Conservation (phyloP, 116 monocot genomes). For the Dioscorea cayenensis region DNA sequence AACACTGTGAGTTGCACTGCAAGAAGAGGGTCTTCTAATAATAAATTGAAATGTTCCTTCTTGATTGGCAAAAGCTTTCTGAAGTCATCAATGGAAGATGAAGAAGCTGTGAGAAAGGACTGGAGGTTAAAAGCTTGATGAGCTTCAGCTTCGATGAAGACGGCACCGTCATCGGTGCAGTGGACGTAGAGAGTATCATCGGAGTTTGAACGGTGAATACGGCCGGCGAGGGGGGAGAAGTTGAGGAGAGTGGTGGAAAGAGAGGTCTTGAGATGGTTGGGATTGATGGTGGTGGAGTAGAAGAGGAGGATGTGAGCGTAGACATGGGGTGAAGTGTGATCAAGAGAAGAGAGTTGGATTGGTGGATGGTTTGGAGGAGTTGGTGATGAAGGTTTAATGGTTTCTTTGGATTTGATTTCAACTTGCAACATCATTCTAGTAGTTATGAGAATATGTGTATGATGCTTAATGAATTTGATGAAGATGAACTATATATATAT, state of each 20-base stretch:
- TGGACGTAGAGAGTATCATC: slow-evolving; percentile 11
- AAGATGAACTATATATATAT: not conserved
- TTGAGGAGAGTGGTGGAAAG: slow-evolving; percentile 19
- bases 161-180: slow-evolving; percentile 21
- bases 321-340: slow-evolving; percentile 20
- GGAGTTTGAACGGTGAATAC: slow-evolving; percentile 8
- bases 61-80: slow-evolving; percentile 22
- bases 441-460: not conserved
- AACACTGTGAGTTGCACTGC: slow-evolving; percentile 24
- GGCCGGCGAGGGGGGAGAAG: slow-evolving; percentile 33
- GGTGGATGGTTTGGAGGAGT: slow-evolving; percentile 1
- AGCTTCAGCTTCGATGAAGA: slow-evolving; percentile 7
- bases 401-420: slow-evolving; percentile 7
- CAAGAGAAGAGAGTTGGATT: slow-evolving; percentile 25
- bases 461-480: not conserved
- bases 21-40: slow-evolving; percentile 11
- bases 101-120: not conserved
- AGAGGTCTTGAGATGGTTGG: not conserved
- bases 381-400: slow-evolving; percentile 11
- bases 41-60: slow-evolving; percentile 3
- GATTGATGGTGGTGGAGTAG: slow-evolving; percentile 6
- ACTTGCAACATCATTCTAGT: not conserved
- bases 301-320: slow-evolving; percentile 23
- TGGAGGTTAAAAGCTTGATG: not conserved
- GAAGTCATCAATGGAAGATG: slow-evolving; percentile 7